Evolutionary conservation across 192 early-diverging fungal genomes (phyloP).

Genomic region (Coemansia sp.): DNA sequence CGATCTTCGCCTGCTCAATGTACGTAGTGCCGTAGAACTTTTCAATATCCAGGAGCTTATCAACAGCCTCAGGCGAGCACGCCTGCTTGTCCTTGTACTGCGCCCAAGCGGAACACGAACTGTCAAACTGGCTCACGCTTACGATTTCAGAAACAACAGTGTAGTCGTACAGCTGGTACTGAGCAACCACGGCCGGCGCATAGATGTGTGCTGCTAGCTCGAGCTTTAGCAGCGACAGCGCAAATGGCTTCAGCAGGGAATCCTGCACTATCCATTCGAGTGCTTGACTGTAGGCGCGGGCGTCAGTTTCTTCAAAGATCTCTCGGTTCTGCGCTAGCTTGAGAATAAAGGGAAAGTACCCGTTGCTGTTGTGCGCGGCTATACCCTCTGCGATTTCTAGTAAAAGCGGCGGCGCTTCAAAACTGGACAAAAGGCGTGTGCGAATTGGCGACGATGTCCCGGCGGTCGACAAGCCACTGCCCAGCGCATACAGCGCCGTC

Average conservation of each 20-base stretch:
- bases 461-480: not conserved
- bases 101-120: constrained; percentile 62
- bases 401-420: constrained; percentile 66
- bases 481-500: not conserved
- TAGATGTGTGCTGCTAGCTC: constrained; percentile 65
- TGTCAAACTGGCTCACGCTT: constrained; percentile 55
- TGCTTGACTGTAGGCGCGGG: constrained; percentile 54
- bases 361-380: constrained; percentile 60
- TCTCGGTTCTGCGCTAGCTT: constrained; percentile 51
- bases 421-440: constrained; percentile 35
- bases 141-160: constrained; percentile 61
- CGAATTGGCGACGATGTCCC: constrained; percentile 24
- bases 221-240: constrained; percentile 63
- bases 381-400: constrained; percentile 79
- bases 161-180: constrained; percentile 77
- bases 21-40: constrained; percentile 38
- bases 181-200: constrained; percentile 80
- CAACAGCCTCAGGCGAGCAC: constrained; percentile 56
- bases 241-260: constrained; percentile 43
- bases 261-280: constrained; percentile 54
- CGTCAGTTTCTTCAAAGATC: constrained; percentile 23
- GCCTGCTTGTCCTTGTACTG: constrained; percentile 69
- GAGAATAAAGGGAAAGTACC: constrained; percentile 63
- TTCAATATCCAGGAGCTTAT: constrained; percentile 46
- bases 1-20: constrained; percentile 29